Percentiles rank a stretch among this genome's conserved stretches.
phyloP scores from a whole-genome alignment of 495 filamentous ascomycete species.

The Mytilinidion resinicola region DNA sequence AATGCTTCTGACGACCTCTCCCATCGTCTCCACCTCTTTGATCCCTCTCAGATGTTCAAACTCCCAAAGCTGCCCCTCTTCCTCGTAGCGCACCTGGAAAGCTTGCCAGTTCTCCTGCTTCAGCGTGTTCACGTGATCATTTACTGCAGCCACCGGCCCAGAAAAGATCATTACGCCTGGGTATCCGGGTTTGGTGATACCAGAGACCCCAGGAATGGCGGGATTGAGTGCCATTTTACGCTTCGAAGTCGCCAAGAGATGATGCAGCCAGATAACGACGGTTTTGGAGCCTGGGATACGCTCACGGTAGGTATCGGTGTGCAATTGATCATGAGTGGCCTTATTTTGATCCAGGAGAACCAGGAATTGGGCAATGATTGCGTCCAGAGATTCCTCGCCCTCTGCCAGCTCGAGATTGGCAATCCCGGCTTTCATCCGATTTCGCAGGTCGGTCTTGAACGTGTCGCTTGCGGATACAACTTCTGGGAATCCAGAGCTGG shows the following conservation, averaged over 20 bases:
- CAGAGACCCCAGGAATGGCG: conserved; percentile 20
- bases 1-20: conserved; percentile 31
- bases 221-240: conserved; percentile 35
- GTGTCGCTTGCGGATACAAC: conserved; percentile 26
- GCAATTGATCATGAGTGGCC: background rate
- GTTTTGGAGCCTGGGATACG: conserved; percentile 18
- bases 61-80: conserved; percentile 28
- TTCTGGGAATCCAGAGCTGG: conserved; percentile 21
- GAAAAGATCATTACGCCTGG: conserved; percentile 37
- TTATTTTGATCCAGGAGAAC: conserved; percentile 14
- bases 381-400: conserved; percentile 36
- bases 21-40: conserved; percentile 36
- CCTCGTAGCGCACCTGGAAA: conserved; percentile 37
- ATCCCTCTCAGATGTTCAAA: conserved; percentile 30
- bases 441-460: conserved; percentile 27
- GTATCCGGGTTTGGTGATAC: conserved; percentile 39
- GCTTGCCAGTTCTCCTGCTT: conserved; percentile 37
- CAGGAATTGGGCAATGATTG: conserved; percentile 31
- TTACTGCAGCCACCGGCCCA: conserved; percentile 29
- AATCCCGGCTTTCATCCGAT: conserved; percentile 24
- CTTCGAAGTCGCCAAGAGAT: conserved; percentile 37
- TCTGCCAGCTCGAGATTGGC: background rate
- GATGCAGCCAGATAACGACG: conserved; percentile 39
- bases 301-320: background rate
- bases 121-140: conserved; percentile 33